Evolutionary conservation across 371 early-diverging fungal genomes (phyloP), one percentile per base, ranked within the genome.

Genomic region (Mucor irregularis): DNA sequence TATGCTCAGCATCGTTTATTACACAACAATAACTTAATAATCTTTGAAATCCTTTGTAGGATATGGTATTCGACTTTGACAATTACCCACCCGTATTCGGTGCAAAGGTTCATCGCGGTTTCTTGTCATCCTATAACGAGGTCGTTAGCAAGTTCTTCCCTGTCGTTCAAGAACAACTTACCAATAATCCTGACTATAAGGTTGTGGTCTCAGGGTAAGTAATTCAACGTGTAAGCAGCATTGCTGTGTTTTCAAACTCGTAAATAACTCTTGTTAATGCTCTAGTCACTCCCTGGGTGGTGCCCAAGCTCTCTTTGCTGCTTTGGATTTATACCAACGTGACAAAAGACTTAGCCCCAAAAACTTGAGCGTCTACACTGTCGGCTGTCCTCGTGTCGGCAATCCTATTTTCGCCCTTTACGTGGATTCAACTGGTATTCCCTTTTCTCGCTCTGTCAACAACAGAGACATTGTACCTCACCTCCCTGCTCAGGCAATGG

Each of bases 361-460:
- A 0, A 66, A 62, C 10, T 26, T 66, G 43, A 34, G 21, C 16
- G 53, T 62, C 8, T 58, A 53, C n/a, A 62, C 66, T 25, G 39
- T 43, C 17, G 82, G 83, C n/a, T 64, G 68, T 62, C 84, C 83
- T 39, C 74, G 83, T 14, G 56, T 75, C 19, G 84, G 84, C 17
- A 74, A 82, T 46, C 35, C 61, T 11, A 63, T 35, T 6, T 84
- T 79, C 61, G 83, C 75, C 3, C 37, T 55, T 16, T 60, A 69
- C 39, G 51, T 78, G 17, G 61, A 78, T 25, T 37, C 34, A 0
- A 51, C 72, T 21, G 58, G 62, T n/a, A 49, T 80, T 34, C 63
- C 59, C 2, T 48, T 66, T 5, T 62, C 56, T 35, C 68, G 83
- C 26, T 53, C 75, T 53, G 79, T 81, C 5, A 76, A 81, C 46